Conservation (phyloP, 257 asterid species). For the Primulina tabacum region DNA sequence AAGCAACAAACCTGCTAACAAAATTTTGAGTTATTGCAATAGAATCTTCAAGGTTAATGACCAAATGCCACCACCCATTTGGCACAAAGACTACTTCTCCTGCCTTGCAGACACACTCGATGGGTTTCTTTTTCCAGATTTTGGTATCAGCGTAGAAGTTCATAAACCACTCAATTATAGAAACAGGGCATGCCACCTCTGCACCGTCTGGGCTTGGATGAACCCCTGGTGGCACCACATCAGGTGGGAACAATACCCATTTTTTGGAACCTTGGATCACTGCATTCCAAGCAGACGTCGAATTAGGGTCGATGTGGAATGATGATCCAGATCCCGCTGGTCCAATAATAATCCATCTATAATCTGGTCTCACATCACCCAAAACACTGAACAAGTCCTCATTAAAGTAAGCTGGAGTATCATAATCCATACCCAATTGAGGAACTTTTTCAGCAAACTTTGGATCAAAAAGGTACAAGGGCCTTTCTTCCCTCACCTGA, state of each 20-base stretch:
- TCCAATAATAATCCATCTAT: constrained; percentile 91
- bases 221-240: constrained; percentile 97
- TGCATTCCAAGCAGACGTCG: constrained; percentile 99
- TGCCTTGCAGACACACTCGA: constrained; percentile 88
- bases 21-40: constrained; percentile 94
- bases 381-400: constrained; percentile 91
- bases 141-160: constrained; percentile 73
- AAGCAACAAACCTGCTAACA: constrained; percentile 73
- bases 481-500: constrained; percentile 82
- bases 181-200: constrained; percentile 96
- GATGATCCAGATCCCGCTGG: constrained; percentile 99
- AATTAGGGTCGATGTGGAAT: constrained; percentile 94
- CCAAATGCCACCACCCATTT: constrained; percentile 99
- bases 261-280: constrained; percentile 89
- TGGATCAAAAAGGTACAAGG: constrained; percentile 90
- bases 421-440: constrained; percentile 65
- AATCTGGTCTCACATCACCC: constrained; percentile 84
- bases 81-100: constrained; percentile 96
- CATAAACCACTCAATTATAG: constrained; percentile 97
- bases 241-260: constrained; percentile 95
- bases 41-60: constrained; percentile 84
- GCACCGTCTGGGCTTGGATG: constrained; percentile 96
- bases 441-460: constrained; percentile 77
- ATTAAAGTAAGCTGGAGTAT: constrained; percentile 61
- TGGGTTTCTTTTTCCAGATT: constrained; percentile 64